phyloP scores from a whole-genome alignment of 1,284 basidiomycete genomes.

The Fomes fomentarius region DNA sequence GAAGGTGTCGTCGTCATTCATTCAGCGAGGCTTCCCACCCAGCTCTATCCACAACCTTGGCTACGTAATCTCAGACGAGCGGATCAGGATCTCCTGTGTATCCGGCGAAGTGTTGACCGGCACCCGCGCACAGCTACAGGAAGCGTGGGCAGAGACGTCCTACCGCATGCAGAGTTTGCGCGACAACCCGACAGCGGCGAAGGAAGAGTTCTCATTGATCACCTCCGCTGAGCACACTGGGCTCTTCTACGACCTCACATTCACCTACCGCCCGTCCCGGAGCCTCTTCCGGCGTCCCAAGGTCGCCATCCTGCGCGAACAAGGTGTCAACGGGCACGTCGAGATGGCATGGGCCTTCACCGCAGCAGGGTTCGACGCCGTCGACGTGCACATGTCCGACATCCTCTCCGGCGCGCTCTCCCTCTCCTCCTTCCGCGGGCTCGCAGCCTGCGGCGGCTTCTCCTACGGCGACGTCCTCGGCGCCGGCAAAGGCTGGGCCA shows the following conservation, averaged over 20 bases:
- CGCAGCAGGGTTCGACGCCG: conserved; percentile 89
- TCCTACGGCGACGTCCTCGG: conserved; percentile 99
- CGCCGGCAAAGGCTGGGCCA: conserved; percentile 97
- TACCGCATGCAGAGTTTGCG: conserved; percentile 90
- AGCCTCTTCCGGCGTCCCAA: conserved; percentile 65
- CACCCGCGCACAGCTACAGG: conserved; percentile 77
- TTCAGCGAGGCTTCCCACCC: conserved; percentile 72
- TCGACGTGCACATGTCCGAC: conserved; percentile 99
- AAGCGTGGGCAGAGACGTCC: conserved; percentile 93
- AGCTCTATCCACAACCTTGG: conserved; percentile 80
- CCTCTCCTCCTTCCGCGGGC: conserved; percentile 77
- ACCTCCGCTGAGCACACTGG: conserved; percentile 63
- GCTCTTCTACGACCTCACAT: conserved; percentile 81
- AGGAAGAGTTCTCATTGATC: conserved; percentile 87
- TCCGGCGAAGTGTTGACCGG: conserved; percentile 63
- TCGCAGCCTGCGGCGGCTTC: conserved; percentile 98
- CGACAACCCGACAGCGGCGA: conserved; percentile 81
- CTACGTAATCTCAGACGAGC: conserved; percentile 64
- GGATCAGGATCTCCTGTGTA: conserved; percentile 62
- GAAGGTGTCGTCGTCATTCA: conserved; percentile 65
- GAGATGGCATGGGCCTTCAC: conserved; percentile 99
- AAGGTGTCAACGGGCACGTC: conserved; percentile 97
- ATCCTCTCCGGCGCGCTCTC: conserved; percentile 76
- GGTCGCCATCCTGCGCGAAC: conserved; percentile 96
- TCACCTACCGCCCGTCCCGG: conserved; percentile 47